Percentiles rank a stretch among this genome's conserved stretches.
phyloP scores from a whole-genome alignment of 495 filamentous ascomycete genomes.

The Trichoderma erinaceum region DNA sequence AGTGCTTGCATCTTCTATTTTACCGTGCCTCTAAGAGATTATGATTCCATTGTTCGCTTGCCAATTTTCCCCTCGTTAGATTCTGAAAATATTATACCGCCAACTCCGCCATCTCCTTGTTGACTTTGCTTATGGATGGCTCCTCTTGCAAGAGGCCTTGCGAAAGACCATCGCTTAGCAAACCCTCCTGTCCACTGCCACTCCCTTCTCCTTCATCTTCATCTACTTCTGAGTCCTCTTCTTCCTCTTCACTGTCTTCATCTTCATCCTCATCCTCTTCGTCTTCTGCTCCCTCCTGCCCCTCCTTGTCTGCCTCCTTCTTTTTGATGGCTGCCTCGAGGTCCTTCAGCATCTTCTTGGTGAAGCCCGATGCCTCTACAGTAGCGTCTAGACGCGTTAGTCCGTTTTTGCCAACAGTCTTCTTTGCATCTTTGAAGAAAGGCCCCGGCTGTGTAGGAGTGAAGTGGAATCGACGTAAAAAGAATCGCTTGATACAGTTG shows the following conservation, averaged over 20 bases:
- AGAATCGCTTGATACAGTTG: constrained; percentile 87
- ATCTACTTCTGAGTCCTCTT: constrained; percentile 26
- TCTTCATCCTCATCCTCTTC: constrained; percentile 27
- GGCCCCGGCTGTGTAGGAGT: constrained; percentile 75
- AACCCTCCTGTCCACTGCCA: not conserved
- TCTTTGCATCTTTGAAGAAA: constrained; percentile 75
- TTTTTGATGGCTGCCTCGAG: constrained; percentile 81
- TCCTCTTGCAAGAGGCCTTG: not conserved
- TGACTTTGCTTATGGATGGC: not conserved
- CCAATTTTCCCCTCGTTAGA: not conserved
- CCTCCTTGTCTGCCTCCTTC: constrained; percentile 35
- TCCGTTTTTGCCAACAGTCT: constrained; percentile 57
- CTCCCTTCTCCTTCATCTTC: constrained; percentile 20
- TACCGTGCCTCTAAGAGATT: not conserved
- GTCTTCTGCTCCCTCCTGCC: not conserved
- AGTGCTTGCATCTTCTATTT: not conserved
- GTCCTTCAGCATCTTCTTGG: constrained; percentile 91
- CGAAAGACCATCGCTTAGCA: not conserved
- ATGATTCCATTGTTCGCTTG: not conserved
- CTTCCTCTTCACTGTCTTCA: constrained; percentile 31
- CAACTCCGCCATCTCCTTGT: constrained; percentile 1
- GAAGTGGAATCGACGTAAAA: constrained; percentile 83
- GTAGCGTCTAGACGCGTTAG: constrained; percentile 73
- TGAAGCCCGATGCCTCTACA: constrained; percentile 90
- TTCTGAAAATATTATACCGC: not conserved